phyloP scores from a whole-genome alignment of 805 yeast species.

The Isabelozyma pseudorhagii region DNA sequence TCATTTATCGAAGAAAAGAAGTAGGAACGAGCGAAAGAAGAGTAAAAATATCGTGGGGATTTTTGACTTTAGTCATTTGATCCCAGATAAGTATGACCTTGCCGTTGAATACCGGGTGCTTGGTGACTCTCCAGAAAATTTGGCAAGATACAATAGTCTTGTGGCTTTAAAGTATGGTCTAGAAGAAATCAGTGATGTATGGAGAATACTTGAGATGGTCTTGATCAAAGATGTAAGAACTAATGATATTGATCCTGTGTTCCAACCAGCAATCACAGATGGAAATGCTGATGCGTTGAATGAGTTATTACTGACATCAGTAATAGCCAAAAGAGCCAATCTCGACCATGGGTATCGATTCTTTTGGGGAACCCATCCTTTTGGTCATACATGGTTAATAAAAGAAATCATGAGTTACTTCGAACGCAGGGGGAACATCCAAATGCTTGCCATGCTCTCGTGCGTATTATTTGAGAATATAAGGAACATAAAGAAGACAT shows the following conservation, averaged over 20 bases:
- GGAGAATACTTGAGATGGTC: constrained; percentile 59
- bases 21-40: constrained; percentile 17
- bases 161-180: constrained; percentile 66
- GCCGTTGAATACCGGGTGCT: constrained; percentile 64
- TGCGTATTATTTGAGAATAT: constrained; percentile 59
- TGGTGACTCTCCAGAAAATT: constrained; percentile 59
- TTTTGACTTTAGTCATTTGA: constrained; percentile 62
- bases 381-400: constrained; percentile 68
- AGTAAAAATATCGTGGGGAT: constrained; percentile 57
- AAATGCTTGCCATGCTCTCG: constrained; percentile 87
- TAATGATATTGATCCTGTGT: constrained; percentile 11
- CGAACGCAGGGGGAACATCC: constrained; percentile 64
- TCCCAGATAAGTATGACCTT: constrained; percentile 72
- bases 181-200: constrained; percentile 64
- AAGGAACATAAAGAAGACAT: constrained; percentile 13
- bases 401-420: constrained; percentile 60
- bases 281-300: constrained; percentile 4
- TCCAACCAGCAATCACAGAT: constrained; percentile 4
- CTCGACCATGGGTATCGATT: constrained; percentile 23
- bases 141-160: constrained; percentile 67
- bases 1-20: constrained; percentile 9
- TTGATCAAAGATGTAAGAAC: constrained; percentile 38
- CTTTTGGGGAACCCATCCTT: constrained; percentile 80
- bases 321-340: constrained; percentile 2
- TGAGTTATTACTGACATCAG: constrained; percentile 7